Evolutionary conservation across 306 rosid genomes (phyloP).

Genomic region (Prunus armeniaca): DNA sequence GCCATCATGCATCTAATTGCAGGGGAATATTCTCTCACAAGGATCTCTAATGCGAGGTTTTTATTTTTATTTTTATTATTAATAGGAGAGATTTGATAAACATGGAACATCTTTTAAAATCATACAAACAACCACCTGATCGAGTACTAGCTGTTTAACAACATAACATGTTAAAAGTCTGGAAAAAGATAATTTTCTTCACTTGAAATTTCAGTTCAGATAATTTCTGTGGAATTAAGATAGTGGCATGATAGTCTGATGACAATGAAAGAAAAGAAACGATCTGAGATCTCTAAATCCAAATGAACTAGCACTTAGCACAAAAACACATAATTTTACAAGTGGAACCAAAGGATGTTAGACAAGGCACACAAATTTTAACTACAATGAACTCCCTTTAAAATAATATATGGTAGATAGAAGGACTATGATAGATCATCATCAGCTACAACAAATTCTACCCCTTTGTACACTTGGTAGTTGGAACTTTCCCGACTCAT

Average conservation of each 20-base stretch:
- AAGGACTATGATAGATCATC: not conserved
- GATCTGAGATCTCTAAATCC: too few relatives aligned
- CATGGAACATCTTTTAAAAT: too few relatives aligned
- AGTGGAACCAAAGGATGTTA: conserved; percentile 18
- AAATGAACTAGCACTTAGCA: not conserved
- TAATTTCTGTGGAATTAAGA: too few relatives aligned
- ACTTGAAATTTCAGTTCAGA: not conserved
- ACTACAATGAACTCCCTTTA: conserved; percentile 27
- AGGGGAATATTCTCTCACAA: too few relatives aligned
- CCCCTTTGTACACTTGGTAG: conserved; percentile 55
- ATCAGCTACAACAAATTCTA: conserved; percentile 40
- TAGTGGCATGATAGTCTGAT: not conserved
- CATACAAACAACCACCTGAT: too few relatives aligned
- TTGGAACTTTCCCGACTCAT: conserved; percentile 17
- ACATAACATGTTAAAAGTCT: too few relatives aligned
- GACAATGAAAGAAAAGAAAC: not conserved
- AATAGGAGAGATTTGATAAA: too few relatives aligned
- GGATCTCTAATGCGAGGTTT: too few relatives aligned
- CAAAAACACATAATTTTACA: conserved; percentile 9
- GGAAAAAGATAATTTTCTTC: too few relatives aligned
- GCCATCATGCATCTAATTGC: too few relatives aligned
- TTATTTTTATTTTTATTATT: too few relatives aligned
- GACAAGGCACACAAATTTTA: conserved; percentile 17
- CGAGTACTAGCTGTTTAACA: too few relatives aligned
- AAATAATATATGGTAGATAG: conserved; percentile 28